A percentile compares a stretch with the other conserved stretches of the same genome.
phyloP scores from a whole-genome alignment of 2,329 filamentous ascomycete genomes.

The Pseudophaeomoniella oleicola region DNA sequence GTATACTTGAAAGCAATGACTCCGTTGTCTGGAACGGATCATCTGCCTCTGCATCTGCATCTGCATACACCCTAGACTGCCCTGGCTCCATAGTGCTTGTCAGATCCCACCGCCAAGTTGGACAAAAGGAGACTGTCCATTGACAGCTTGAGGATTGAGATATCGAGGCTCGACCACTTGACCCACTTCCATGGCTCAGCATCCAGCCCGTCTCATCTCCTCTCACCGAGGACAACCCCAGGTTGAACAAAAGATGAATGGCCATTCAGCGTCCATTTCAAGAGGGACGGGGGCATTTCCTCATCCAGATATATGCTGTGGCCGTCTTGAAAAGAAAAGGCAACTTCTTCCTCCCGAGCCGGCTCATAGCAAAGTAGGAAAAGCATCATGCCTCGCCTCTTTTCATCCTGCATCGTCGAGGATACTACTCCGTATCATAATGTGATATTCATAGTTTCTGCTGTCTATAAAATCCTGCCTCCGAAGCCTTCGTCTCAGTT shows the following conservation, averaged over 20 bases:
- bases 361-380: too few relatives aligned
- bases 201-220: neutral
- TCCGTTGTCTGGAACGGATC: too few relatives aligned
- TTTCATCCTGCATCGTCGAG: neutral
- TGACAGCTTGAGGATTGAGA: neutral
- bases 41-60: too few relatives aligned
- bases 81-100: too few relatives aligned
- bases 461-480: neutral
- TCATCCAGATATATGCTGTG: too few relatives aligned
- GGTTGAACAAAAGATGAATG: neutral
- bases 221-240: neutral
- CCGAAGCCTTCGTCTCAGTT: too few relatives aligned
- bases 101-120: neutral
- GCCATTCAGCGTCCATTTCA: neutral
- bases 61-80: too few relatives aligned
- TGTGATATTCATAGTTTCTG: neutral
- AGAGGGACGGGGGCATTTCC: too few relatives aligned
- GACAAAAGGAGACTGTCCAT: conserved; percentile 1
- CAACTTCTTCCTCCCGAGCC: too few relatives aligned
- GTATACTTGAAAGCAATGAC: too few relatives aligned
- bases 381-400: too few relatives aligned
- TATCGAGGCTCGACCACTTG: neutral
- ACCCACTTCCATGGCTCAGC: neutral
- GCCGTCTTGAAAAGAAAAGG: too few relatives aligned
- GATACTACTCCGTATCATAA: neutral